phyloP scores from a whole-genome alignment of 1,139 yeast genomes.

The Protomyces macrosporus region DNA sequence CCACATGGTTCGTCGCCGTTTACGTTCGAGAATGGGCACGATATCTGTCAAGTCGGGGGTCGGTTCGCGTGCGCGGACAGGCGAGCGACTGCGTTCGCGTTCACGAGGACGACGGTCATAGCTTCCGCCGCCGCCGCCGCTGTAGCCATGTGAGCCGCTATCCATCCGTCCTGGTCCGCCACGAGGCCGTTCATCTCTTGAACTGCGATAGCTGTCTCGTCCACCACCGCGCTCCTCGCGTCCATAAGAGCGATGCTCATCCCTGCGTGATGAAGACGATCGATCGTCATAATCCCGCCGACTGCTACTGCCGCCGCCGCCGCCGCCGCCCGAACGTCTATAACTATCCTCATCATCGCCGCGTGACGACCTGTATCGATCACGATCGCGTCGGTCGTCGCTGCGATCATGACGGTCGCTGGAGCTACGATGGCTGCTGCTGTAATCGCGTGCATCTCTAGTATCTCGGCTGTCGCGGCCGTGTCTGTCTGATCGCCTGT shows the following conservation, averaged over 20 bases:
- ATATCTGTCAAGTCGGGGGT: conserved; percentile 38
- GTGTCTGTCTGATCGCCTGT: conserved; percentile 24
- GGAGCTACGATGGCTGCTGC: conserved; percentile 30
- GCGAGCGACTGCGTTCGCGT: conserved; percentile 28
- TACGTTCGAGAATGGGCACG: conserved; percentile 45
- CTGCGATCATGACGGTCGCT: conserved; percentile 31
- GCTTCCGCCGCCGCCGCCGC: background rate
- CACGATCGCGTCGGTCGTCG: conserved; percentile 25
- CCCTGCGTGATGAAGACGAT: conserved; percentile 7
- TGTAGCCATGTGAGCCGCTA: conserved; percentile 5
- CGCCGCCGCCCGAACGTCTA: conserved; percentile 15
- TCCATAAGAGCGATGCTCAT: conserved; percentile 27
- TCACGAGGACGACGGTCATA: conserved; percentile 20
- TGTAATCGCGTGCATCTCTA: conserved; percentile 31
- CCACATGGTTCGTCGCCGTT: conserved; percentile 58
- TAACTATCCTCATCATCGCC: conserved; percentile 29
- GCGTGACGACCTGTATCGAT: conserved; percentile 28
- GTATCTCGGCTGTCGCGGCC: conserved; percentile 30
- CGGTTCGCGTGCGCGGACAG: conserved; percentile 21
- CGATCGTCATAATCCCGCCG: background rate
- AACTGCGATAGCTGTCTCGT: conserved; percentile 25
- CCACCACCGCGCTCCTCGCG: conserved; percentile 30
- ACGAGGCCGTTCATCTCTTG: conserved; percentile 28
- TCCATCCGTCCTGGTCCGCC: conserved; percentile 28
- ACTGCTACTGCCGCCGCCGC: conserved; percentile 5